Evolutionary conservation across 2,329 filamentous ascomycete genomes (phyloP), one percentile per base, ranked within the genome.

Genomic region (Colletotrichum musae): DNA sequence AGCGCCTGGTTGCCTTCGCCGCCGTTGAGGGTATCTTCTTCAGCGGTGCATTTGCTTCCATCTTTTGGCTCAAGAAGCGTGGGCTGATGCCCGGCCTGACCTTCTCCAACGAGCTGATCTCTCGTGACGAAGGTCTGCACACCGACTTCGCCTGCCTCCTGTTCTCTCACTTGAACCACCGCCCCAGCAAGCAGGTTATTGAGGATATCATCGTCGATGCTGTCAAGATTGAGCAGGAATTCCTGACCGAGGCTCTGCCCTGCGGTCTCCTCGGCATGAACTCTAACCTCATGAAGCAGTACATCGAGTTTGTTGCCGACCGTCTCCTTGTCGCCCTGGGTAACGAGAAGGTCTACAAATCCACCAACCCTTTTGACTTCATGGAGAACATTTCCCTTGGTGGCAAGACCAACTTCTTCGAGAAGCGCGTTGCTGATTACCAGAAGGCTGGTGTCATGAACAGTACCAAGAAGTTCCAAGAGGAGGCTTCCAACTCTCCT

Each of bases 11-110:
- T 72, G 96, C 96, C 74, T 99, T 99, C 77, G 96, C 96, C 73
- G 96, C 96, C 52, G 95, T 99, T 63, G 96, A 99, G 86, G 96
- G 96, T 80, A 99, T 99, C 86, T 99, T 99, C 92, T 99, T 99
- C 91, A 96, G 93, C 76, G 96, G 96, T 73, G 97, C 96, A 26
- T 99, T 99, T 78, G 96, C 96, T 4, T 97, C 96, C 74, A 98
- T 99, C 85, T 99, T 99, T 89, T 99, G 96, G 96, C 88, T 99
- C 79, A 99, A 98, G 93, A 99, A 99, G 92, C 96, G 97, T 82
- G 96, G 96, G 75, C 91, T 99, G 75, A 99, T 99, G 96, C 93
- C 96, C 56, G 96, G 96, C 76, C 89, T 99, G 72, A 98, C 96
- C 75, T 99, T 99, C 88, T 98, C 96, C 81, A 99, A 99, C 87